A percentile compares a stretch with the other conserved stretches of the same genome.
These are phyloP conservation scores for Pythium angustatum DNA, from an alignment of 352 stramenopile species.

Conservation along the genomic window DNA sequence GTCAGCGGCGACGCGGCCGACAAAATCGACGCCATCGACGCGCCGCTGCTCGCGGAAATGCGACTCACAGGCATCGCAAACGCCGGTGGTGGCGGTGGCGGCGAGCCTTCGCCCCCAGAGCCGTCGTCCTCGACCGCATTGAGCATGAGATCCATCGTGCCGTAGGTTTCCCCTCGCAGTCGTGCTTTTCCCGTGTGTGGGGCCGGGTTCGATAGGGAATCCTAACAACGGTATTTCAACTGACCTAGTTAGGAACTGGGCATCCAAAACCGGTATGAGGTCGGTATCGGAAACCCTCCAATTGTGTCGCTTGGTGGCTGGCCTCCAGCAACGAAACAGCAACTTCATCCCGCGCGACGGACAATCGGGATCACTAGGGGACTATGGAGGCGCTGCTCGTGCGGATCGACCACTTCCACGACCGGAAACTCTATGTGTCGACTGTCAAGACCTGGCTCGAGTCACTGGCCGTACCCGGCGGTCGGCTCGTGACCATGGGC, in stretches of 20 bases:
- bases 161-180: background rate
- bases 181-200: background rate
- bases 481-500: constrained; percentile 65
- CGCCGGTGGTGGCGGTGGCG: constrained; percentile 22
- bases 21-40: constrained; percentile 44
- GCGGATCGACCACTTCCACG: constrained; percentile 70
- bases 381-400: constrained; percentile 62
- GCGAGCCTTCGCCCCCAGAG: constrained; percentile 17
- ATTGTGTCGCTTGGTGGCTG: constrained; percentile 33
- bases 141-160: constrained; percentile 52
- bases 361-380: background rate
- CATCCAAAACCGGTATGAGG: background rate
- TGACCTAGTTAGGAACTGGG: background rate
- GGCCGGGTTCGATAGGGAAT: background rate
- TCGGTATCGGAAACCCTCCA: constrained; percentile 1
- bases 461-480: constrained; percentile 47
- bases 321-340: background rate
- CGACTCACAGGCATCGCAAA: constrained; percentile 36
- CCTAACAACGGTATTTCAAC: background rate
- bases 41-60: constrained; percentile 30
- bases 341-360: background rate
- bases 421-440: constrained; percentile 58
- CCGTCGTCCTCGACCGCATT: constrained; percentile 43
- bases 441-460: constrained; percentile 58
- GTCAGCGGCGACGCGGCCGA: constrained; percentile 35